Evolutionary conservation across 1,284 basidiomycete genomes (phyloP), one percentile per base, ranked within the genome.

Genomic region (Paramarasmius palmivorus): DNA sequence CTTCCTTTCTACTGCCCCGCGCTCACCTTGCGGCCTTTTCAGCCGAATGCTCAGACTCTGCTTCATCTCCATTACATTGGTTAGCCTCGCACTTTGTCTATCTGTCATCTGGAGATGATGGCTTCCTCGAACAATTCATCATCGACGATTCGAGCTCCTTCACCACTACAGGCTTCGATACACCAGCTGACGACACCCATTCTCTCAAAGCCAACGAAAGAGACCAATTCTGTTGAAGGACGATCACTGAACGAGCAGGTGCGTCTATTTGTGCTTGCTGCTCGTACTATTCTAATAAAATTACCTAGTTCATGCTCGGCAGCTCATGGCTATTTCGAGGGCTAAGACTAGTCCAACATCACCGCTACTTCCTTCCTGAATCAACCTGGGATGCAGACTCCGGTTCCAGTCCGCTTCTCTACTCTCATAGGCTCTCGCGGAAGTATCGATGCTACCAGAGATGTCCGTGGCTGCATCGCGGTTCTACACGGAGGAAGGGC

Each of bases 251-350:
- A 26, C 42, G 52, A 17, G 44, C 35, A 17, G 52, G 52, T 53
- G 35, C 22, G 44, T 40, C 1, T 2, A 26, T 4, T 26, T 26
- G 22, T 19, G 20, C 26, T 38, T 7, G 1, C 3, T 9, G 15
- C 12, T 17, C 15, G 17, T 9, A 10, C 5, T 38, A 12, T 15
- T 26, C 17, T 32, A 15, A 38, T 32, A 8, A 19, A 3, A 6
- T 25, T 25, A 4, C 20, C 3, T 48, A 53, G 59, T 63, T 14
- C 61, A 63, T 54, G 61, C 61, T 25, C 59, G 59, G 61, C 54
- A 39, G 58, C 59, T 29, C 58, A 59, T 39, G 61, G 59, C 8
- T 63, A 63, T 37, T 63, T 61, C 36, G 61, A 63, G 50, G 32
- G 59, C 49, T 38, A 63, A 53, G 32, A 53, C 41, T 44, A 57